Conservation (phyloP, 164 flowering plant genomes). For the Cinnamomum chago region DNA sequence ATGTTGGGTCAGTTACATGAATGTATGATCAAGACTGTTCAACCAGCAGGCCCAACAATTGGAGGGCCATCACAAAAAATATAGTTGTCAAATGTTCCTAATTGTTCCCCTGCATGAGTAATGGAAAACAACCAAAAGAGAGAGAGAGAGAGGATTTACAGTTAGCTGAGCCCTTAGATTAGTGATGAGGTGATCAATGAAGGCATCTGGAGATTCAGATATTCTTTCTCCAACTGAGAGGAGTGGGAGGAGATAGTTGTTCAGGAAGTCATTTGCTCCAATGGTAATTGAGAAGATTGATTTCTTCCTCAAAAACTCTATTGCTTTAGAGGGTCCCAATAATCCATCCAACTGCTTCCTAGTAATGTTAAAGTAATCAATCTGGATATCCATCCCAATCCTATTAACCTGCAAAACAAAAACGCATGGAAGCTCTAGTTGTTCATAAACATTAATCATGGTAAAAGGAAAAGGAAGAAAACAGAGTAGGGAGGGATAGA, state of each 20-base stretch:
- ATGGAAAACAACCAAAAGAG: background rate
- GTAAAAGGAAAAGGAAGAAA: background rate
- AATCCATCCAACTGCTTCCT: slow-evolving; percentile 59
- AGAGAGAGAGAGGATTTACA: slow-evolving; percentile 28
- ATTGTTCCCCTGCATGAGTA: background rate
- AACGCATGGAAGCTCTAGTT: background rate
- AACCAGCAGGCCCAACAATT: no score
- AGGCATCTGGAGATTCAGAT: slow-evolving; percentile 56
- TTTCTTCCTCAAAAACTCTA: slow-evolving; percentile 50
- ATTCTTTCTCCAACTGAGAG: slow-evolving; percentile 71
- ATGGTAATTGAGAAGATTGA: slow-evolving; percentile 88
- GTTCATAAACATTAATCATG: background rate
- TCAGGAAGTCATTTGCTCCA: slow-evolving; percentile 89
- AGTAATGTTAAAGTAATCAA: slow-evolving; percentile 85
- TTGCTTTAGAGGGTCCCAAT: slow-evolving; percentile 62
- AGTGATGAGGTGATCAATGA: slow-evolving; percentile 57
- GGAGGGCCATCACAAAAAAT: no score
- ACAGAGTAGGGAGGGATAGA: background rate
- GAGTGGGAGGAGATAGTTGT: slow-evolving; percentile 85
- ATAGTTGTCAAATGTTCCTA: no score
- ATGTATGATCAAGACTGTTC: no score
- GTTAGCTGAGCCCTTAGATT: slow-evolving; percentile 65
- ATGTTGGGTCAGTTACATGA: no score
- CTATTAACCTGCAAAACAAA: slow-evolving; percentile 52
- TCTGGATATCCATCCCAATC: slow-evolving; percentile 78